Conservation (phyloP, 2,329 filamentous ascomycete species). For the Lojkania enalia region DNA sequence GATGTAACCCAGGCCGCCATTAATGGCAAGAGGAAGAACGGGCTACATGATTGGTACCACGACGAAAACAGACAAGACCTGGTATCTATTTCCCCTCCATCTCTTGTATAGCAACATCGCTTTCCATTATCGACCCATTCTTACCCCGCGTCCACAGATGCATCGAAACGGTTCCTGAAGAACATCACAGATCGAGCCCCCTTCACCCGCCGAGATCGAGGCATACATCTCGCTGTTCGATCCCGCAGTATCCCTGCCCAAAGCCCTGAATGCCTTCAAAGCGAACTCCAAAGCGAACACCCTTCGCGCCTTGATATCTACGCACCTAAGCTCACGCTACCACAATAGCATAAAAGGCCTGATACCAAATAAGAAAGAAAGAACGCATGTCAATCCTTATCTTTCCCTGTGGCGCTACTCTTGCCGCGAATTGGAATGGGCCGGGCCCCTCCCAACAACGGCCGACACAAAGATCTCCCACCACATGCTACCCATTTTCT, state of each 20-base stretch:
- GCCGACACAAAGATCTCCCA: conserved; percentile 61
- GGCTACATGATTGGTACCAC: conserved; percentile 57
- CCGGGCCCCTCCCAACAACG: conserved; percentile 60
- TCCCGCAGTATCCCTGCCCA: conserved; percentile 61
- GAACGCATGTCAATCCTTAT: conserved; percentile 64
- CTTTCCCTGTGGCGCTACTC: conserved; percentile 69
- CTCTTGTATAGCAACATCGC: conserved; percentile 3
- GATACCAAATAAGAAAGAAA: conserved; percentile 46
- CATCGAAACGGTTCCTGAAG: neutral
- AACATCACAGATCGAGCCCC: conserved; percentile 23
- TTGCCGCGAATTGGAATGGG: conserved; percentile 66
- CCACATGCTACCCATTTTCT: conserved; percentile 71
- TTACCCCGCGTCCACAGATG: neutral
- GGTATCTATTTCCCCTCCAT: conserved; percentile 17
- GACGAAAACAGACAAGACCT: conserved; percentile 44
- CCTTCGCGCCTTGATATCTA: conserved; percentile 59
- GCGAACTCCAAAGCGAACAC: conserved; percentile 69
- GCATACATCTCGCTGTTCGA: conserved; percentile 71
- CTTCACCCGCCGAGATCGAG: conserved; percentile 57
- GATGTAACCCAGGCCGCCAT: conserved; percentile 55
- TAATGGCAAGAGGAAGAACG: conserved; percentile 49
- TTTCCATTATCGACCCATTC: neutral
- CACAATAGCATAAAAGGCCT: conserved; percentile 41
- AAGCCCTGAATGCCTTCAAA: conserved; percentile 64
- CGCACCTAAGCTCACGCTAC: conserved; percentile 61